Conservation (phyloP, 2,329 filamentous ascomycete species). For the Aspergillus flavus region DNA sequence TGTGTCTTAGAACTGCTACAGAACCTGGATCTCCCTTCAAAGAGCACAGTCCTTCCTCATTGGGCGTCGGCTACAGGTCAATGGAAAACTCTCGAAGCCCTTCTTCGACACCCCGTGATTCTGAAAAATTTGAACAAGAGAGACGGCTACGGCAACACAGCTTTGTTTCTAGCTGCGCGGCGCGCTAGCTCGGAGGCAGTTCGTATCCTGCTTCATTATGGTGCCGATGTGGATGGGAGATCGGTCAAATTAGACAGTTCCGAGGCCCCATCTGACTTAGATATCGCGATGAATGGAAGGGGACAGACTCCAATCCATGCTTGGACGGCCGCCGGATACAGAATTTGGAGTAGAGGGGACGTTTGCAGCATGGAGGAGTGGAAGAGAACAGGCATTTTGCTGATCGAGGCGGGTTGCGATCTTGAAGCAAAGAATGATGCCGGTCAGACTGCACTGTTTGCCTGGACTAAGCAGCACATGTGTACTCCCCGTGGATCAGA, state of each 20-base stretch:
- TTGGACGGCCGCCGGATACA: neutral
- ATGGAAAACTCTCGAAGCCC: neutral
- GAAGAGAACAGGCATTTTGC: neutral
- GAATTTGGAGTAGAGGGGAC: neutral
- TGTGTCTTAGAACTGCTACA: neutral
- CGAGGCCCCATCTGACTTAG: neutral
- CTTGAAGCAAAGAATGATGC: neutral
- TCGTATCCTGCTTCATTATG: neutral
- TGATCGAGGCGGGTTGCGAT: neutral
- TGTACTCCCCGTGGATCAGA: neutral
- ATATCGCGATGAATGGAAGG: neutral
- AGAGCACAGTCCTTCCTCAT: neutral
- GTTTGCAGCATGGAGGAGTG: neutral
- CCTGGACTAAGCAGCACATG: neutral
- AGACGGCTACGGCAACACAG: neutral
- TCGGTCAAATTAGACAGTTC: neutral
- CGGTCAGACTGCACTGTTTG: neutral
- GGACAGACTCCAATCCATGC: neutral
- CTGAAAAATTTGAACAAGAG: neutral
- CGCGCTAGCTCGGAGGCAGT: neutral
- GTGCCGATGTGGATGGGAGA: neutral
- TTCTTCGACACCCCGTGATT: neutral
- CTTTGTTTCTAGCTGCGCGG: neutral
- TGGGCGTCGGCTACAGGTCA: neutral
- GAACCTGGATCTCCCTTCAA: neutral